phyloP scores from a whole-genome alignment of 2,329 filamentous ascomycete species.

The Monosporascus sp. region DNA sequence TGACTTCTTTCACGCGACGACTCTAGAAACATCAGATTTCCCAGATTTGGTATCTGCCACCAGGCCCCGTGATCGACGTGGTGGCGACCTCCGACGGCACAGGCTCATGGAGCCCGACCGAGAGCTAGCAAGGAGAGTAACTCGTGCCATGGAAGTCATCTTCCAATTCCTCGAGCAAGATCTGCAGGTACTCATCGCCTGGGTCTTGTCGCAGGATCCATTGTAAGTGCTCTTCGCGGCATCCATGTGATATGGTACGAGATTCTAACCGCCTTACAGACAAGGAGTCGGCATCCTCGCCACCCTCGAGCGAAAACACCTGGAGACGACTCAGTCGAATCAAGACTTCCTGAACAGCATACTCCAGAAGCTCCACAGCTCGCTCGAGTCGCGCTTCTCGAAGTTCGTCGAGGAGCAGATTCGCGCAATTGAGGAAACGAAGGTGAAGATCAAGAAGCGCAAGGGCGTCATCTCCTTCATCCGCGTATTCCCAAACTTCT shows the following conservation, averaged over 20 bases:
- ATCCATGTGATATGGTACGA: not conserved
- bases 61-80: slow-evolving; percentile 62
- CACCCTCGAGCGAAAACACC: slow-evolving; percentile 71
- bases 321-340: slow-evolving; percentile 79
- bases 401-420: slow-evolving; percentile 95
- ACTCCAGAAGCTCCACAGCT: slow-evolving; percentile 73
- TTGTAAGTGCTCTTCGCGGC: slow-evolving; percentile 52
- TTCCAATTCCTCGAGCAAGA: slow-evolving; percentile 79
- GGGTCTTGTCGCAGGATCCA: slow-evolving; percentile 74
- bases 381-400: slow-evolving; percentile 69
- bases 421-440: slow-evolving; percentile 92
- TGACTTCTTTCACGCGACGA: slow-evolving; percentile 96
- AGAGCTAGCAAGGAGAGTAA: slow-evolving; percentile 75
- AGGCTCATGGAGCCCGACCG: slow-evolving; percentile 86
- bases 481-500: slow-evolving; percentile 85
- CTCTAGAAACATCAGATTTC: slow-evolving; percentile 75
- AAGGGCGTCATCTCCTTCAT: slow-evolving; percentile 96
- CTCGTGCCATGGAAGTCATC: slow-evolving; percentile 83
- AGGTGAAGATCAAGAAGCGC: slow-evolving; percentile 98
- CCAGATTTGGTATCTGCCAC: slow-evolving; percentile 67
- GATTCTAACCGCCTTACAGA: slow-evolving; percentile 36
- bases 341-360: slow-evolving; percentile 84
- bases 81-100: slow-evolving; percentile 67
- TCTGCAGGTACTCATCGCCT: slow-evolving; percentile 74
- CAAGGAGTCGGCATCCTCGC: slow-evolving; percentile 87